phyloP scores from a whole-genome alignment of 2,329 filamentous ascomycete species.

The Colletotrichum sp. region DNA sequence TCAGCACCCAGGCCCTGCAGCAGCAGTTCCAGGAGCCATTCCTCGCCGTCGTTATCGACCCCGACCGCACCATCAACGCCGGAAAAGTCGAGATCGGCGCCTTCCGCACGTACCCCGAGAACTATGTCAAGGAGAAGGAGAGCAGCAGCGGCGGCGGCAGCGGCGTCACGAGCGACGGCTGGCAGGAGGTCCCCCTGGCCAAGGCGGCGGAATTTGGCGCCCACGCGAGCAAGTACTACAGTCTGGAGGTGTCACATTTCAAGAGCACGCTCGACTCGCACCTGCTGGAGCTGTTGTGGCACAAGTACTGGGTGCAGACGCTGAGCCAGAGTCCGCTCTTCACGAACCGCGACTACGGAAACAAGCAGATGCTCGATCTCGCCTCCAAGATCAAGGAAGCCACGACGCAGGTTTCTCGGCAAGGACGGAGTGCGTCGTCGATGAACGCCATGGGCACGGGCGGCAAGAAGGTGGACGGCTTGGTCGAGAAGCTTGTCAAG shows the following conservation, averaged over 20 bases:
- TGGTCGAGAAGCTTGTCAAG: conserved; percentile 64
- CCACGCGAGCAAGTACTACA: conserved; percentile 89
- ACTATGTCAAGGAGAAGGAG: conserved; percentile 60
- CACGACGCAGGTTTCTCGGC: conserved; percentile 42
- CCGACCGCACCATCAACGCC: conserved; percentile 90
- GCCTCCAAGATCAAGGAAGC: conserved; percentile 80
- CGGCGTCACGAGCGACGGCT: conserved; percentile 57
- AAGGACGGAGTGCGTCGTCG: conserved; percentile 28
- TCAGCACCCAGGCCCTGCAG: conserved; percentile 84
- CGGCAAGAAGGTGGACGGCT: conserved; percentile 45
- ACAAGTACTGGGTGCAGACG: conserved; percentile 99
- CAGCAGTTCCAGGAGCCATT: conserved; percentile 90
- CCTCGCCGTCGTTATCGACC: conserved; percentile 91
- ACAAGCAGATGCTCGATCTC: conserved; percentile 89
- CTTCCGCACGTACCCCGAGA: conserved; percentile 87
- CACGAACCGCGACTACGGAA: conserved; percentile 91
- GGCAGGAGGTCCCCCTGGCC: conserved; percentile 82
- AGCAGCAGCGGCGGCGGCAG: conserved; percentile 37
- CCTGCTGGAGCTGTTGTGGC: conserved; percentile 90
- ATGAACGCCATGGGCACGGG: conserved; percentile 26
- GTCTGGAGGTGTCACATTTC: conserved; percentile 89
- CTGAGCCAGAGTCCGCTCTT: conserved; percentile 89
- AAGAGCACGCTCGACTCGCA: conserved; percentile 90
- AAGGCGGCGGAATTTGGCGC: conserved; percentile 97
- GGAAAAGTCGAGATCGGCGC: conserved; percentile 98